Evolutionary conservation across 2,329 filamentous ascomycete genomes (phyloP), one percentile per base, ranked within the genome.

Genomic region (Pseudocercospora musae): DNA sequence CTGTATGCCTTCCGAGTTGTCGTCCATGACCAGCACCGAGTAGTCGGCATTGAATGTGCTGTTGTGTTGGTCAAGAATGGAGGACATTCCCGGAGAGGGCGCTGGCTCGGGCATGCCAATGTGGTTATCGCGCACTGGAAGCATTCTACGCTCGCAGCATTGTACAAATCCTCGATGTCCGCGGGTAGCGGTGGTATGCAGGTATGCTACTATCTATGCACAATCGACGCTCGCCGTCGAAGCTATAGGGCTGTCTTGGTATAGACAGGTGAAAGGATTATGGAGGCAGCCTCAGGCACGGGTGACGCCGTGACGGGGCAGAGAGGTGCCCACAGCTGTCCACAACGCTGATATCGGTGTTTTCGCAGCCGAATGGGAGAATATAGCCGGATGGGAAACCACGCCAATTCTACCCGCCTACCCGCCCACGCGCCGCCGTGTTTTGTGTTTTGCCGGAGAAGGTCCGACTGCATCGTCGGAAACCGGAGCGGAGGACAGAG

Each of bases 91-190:
- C 44, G 44, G 23, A 25, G 21, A 25, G 20, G 44, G 20, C 21
- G 48, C 37, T 40, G 71, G 69, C 52, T 70, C 67, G 63, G 71
- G 69, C 70, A 73, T 73, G 60, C 67, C 69, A 71, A 69, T 71
- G 68, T 71, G 69, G 70, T 68, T 63, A 60, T 53, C 27, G n/a
- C n/a, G n/a, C 42, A 29, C 29, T 54, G 18, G 42, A 48, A 48
- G 62, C 62, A 64, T 64, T 37, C 59, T 64, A 64, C 23, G 49
- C 56, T 27, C 46, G 62, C 10, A 53, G 42, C 62, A 59, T 59
- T 21, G 13, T 54, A 5, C 6, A 20, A 23, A n/a, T 20, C 20
- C n/a, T 15, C 23, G 33, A 37, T 42, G 3, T n/a, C n/a, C n/a
- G n/a, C 21, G n/a, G n/a, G 15, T 57, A 25, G 54, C 25, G 18